These are phyloP conservation scores for Hortaea sp. DNA, from an alignment of 2,329 filamentous ascomycete species.

Conservation along the genomic window DNA sequence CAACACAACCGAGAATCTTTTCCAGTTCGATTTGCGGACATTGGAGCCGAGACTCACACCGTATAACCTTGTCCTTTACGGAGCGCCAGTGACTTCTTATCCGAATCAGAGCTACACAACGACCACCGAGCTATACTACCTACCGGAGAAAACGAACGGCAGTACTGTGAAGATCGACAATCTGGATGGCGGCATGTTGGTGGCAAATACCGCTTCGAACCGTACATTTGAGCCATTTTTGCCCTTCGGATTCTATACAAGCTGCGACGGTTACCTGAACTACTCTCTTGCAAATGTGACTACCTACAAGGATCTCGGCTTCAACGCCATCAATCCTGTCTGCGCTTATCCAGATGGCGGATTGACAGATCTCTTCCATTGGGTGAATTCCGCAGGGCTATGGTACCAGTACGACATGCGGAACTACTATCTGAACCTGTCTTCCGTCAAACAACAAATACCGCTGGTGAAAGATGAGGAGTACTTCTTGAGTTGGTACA, in stretches of 20 bases:
- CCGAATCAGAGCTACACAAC: slow-evolving; percentile 25
- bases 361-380: slow-evolving; percentile 32
- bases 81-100: slow-evolving; percentile 18
- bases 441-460: slow-evolving; percentile 29
- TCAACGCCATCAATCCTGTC: slow-evolving; percentile 38
- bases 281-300: slow-evolving; percentile 29
- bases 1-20: slow-evolving; percentile 28
- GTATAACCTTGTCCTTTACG: slow-evolving; percentile 30
- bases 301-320: slow-evolving; percentile 33
- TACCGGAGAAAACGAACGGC: slow-evolving; percentile 34
- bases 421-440: slow-evolving; percentile 31
- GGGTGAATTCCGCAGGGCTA: slow-evolving; percentile 34
- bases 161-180: slow-evolving; percentile 40
- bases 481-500: slow-evolving; percentile 38
- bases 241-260: slow-evolving; percentile 39
- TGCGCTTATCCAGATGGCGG: slow-evolving; percentile 32
- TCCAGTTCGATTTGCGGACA: slow-evolving; percentile 27
- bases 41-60: slow-evolving; percentile 19
- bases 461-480: slow-evolving; percentile 25
- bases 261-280: slow-evolving; percentile 25
- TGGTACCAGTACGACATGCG: slow-evolving; percentile 39
- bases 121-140: slow-evolving; percentile 29
- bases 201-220: slow-evolving; percentile 27
- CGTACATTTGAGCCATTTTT: slow-evolving; percentile 30
- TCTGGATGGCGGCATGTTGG: slow-evolving; percentile 34